These are phyloP conservation scores for Trebouxia sp. DNA, from an alignment of 139 green algal species.

Conservation along the genomic window DNA sequence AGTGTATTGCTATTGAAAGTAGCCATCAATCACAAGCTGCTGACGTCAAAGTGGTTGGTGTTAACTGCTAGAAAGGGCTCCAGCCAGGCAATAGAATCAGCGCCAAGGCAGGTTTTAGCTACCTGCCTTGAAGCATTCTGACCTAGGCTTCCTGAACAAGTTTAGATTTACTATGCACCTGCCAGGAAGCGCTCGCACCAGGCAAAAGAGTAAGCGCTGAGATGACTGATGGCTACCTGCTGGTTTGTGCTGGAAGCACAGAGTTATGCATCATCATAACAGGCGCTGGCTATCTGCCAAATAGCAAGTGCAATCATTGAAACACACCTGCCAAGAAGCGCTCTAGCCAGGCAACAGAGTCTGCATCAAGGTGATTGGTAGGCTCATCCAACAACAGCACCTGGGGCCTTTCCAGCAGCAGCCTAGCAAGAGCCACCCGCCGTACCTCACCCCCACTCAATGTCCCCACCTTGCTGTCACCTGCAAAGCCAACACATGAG, in stretches of 20 bases:
- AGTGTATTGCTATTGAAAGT: no score
- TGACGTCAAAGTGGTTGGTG: no score
- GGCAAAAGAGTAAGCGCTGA: conserved; percentile 67
- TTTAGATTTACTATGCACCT: background rate
- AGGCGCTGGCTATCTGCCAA: no score
- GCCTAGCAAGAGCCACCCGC: conserved; percentile 78
- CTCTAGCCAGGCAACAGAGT: conserved; percentile 75
- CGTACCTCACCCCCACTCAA: conserved; percentile 82
- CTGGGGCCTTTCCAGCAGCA: conserved; percentile 83
- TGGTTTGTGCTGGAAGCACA: no score
- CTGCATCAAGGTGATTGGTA: conserved; percentile 80
- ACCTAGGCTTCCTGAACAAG: background rate
- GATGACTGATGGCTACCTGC: conserved; percentile 83
- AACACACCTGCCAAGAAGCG: conserved; percentile 20
- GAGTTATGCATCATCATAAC: no score
- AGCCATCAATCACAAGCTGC: no score
- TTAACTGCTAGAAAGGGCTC: background rate
- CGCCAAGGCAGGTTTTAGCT: background rate
- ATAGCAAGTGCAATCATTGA: no score
- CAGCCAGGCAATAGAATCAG: background rate
- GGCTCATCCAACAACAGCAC: conserved; percentile 88
- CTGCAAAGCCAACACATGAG: conserved; percentile 5
- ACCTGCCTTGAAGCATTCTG: background rate
- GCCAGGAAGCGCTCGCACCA: conserved; percentile 60
- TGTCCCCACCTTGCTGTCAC: conserved; percentile 54